A percentile compares a stretch with the other conserved stretches of the same genome.
phyloP scores from a whole-genome alignment of 148 eudicot genomes.

The Nepenthes gracilis region DNA sequence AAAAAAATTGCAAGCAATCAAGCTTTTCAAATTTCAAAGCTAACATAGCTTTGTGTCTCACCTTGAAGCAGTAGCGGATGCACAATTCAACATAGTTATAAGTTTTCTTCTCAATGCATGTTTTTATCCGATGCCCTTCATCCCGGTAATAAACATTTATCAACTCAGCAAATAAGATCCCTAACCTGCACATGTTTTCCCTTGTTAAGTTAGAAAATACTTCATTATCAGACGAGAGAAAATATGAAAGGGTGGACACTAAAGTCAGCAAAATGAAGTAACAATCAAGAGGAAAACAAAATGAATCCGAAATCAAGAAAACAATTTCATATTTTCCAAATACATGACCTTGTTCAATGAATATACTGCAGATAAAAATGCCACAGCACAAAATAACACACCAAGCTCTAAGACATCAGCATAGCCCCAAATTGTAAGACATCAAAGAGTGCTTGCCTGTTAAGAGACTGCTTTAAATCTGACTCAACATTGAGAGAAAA shows the following conservation, averaged over 20 bases:
- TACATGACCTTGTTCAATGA: constrained; percentile 1
- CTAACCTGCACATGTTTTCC: constrained; percentile 42
- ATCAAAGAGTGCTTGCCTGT: constrained; percentile 34
- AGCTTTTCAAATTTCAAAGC: not conserved
- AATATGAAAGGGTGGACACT: no score
- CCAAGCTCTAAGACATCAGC: no score
- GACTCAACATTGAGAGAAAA: constrained; percentile 43
- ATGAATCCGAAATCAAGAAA: no score
- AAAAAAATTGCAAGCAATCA: not conserved
- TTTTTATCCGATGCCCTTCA: constrained; percentile 78
- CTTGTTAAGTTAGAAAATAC: not conserved
- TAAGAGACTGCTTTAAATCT: constrained; percentile 62
- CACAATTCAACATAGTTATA: constrained; percentile 55
- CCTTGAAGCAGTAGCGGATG: constrained; percentile 87
- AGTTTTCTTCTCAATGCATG: constrained; percentile 74
- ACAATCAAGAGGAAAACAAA: no score
- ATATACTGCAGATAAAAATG: not conserved
- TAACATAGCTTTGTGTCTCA: constrained; percentile 9
- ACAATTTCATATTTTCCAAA: not conserved
- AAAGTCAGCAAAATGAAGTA: no score
- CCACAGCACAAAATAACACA: no score
- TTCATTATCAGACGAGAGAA: no score
- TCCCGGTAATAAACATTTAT: constrained; percentile 65
- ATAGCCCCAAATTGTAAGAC: no score
- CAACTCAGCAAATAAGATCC: constrained; percentile 56